Base-by-base conservation (phyloP, 257 asterid genomes). In the Nemophila menziesii region DNA sequence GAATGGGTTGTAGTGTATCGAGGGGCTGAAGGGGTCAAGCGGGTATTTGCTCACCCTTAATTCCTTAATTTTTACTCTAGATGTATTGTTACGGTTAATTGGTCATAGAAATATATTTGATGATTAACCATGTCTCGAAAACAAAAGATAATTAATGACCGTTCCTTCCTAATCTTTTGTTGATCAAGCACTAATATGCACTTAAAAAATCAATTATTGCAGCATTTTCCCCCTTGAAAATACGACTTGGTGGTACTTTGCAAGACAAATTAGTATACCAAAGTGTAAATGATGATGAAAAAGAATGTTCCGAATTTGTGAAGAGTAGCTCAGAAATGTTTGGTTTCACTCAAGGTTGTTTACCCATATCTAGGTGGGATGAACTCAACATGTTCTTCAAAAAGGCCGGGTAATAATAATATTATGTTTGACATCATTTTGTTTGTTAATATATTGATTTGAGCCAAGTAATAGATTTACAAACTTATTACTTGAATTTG, bases 221-320 rank as follows among this genome's bases (percentile, higher is more conserved):
- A 83, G 97, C 92, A 1, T 80, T 87, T 63, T 69, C 90, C 27
- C 93, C 93, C 4, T 53, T 87, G 34, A 83, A 71, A 59, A 57
- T 87, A 43, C 71, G 97, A 63, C 71, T 87, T 16, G 97, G 97
- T 40, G 97, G 97, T 43, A 80, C 97, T 14, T 64, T 83, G 64
- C 89, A 83, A 73, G 93, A 83, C 61, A 78, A 62, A 64, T 56
- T 80, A 24, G 48, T 72, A 47, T 87, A 87, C 70, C 77, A 82
- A 71, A 61, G 54, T 11, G 16, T 13, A 39, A n/a, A n/a, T n/a
- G 69, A 49, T 40, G 62, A 75, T 52, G 20, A 44, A 1, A 43
- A 15, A 55, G 66, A 86, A 20, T 83, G 93, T 56, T 43, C 41
- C 41, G 57, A 67, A 21, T 83, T 75, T 48, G 52, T 55, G n/a